Evolutionary conservation across 441 rosid genomes (phyloP).

Genomic region (Gossypium aridum): DNA sequence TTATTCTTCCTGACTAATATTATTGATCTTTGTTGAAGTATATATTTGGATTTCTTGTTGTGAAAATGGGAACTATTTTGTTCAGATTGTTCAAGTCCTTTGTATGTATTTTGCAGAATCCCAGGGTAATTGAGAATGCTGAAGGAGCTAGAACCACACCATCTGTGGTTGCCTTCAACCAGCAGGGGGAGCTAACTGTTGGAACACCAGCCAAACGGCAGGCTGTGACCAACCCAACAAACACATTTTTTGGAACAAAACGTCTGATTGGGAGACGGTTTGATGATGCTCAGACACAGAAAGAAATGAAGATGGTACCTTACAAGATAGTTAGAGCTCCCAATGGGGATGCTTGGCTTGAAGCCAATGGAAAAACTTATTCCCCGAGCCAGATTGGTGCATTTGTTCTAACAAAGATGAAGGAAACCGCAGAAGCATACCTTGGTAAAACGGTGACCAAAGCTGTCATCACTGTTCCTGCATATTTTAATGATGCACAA

Average conservation of each 20-base stretch:
- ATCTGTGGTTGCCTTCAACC: conserved; percentile 50
- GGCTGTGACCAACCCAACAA: conserved; percentile 38
- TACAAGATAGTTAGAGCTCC: conserved; percentile 40
- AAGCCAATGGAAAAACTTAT: conserved; percentile 37
- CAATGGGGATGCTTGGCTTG: conserved; percentile 41
- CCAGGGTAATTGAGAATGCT: conserved; percentile 55
- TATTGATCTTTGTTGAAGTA: background rate
- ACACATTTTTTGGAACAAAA: conserved; percentile 35
- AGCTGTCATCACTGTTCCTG: conserved; percentile 37
- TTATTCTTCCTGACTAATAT: background rate
- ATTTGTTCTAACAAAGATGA: conserved; percentile 42
- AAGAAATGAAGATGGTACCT: conserved; percentile 41
- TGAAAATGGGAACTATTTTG: background rate
- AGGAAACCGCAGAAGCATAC: conserved; percentile 53
- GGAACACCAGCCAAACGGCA: conserved; percentile 56
- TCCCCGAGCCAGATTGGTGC: conserved; percentile 43
- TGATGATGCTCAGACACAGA: conserved; percentile 39
- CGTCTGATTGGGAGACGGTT: conserved; percentile 37
- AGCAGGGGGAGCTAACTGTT: conserved; percentile 41
- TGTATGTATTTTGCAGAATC: conserved; percentile 23
- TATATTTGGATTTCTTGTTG: background rate
- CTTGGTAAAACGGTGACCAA: conserved; percentile 39
- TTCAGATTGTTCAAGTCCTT: background rate
- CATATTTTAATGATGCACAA: conserved; percentile 38
- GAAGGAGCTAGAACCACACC: conserved; percentile 56